These are phyloP conservation scores for Prunella vulgaris DNA, from an alignment of 257 asterid species.

Conservation along the genomic window DNA sequence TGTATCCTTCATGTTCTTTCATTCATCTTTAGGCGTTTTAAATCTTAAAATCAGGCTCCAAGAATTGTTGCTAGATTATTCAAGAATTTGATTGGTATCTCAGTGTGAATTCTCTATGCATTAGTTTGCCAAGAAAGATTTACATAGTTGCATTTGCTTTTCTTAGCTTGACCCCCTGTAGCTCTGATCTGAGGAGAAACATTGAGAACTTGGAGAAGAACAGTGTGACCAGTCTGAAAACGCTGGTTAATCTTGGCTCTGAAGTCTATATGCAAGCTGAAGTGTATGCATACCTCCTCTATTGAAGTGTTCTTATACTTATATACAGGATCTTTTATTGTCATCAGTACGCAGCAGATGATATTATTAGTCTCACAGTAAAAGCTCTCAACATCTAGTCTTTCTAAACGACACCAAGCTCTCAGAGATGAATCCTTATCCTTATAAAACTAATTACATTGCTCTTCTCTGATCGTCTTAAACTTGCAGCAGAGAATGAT, in stretches of 20 bases:
- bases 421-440: background rate
- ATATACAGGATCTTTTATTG: background rate
- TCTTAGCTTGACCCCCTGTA: conserved; percentile 37
- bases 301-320: too few relatives aligned
- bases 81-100: background rate
- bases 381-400: background rate
- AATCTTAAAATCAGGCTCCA: conserved; percentile 9
- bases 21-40: background rate
- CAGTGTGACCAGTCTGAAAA: conserved; percentile 66
- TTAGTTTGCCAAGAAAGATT: background rate
- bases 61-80: background rate
- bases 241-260: conserved; percentile 83
- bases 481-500: background rate
- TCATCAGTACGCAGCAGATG: background rate
- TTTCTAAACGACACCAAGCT: background rate
- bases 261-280: conserved; percentile 89
- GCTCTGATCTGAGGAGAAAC: conserved; percentile 81
- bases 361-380: background rate
- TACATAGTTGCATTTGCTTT: conserved; percentile 12
- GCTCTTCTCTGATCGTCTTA: background rate
- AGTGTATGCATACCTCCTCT: conserved; percentile 50
- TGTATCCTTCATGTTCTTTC: conserved; percentile 62
- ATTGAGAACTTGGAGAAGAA: conserved; percentile 85
- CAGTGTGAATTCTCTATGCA: background rate
- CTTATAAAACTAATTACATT: background rate